These are phyloP conservation scores for Niebla homalea DNA, from an alignment of 495 filamentous ascomycete species.

Conservation along the genomic window DNA sequence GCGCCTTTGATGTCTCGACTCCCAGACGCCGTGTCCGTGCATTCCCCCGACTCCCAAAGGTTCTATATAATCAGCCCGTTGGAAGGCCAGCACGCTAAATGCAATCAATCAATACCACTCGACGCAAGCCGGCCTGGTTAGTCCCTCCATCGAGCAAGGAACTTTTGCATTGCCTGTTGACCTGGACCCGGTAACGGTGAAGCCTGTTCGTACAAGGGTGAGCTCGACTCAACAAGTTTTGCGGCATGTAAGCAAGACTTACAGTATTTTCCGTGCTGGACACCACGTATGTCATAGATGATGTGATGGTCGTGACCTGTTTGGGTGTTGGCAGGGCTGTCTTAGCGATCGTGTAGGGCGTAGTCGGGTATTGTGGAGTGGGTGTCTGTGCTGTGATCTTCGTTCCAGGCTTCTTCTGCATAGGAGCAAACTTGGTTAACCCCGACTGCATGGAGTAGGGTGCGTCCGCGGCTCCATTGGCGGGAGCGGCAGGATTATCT, in stretches of 20 bases:
- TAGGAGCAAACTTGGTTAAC: slow-evolving; percentile 54
- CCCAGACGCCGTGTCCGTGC: too few species aligned
- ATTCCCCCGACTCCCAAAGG: too few species aligned
- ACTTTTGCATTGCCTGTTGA: slow-evolving; percentile 42
- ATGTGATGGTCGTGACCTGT: slow-evolving; percentile 47
- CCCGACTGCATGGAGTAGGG: slow-evolving; percentile 53
- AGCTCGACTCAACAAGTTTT: not conserved
- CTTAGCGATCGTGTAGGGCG: slow-evolving; percentile 42
- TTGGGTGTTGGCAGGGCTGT: slow-evolving; percentile 42
- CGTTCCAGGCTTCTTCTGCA: slow-evolving; percentile 52
- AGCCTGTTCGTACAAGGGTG: slow-evolving; percentile 17
- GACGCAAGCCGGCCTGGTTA: slow-evolving; percentile 12
- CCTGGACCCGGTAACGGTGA: slow-evolving; percentile 32
- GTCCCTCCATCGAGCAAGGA: slow-evolving; percentile 47
- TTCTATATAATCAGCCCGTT: too few species aligned
- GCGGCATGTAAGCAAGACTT: slow-evolving; percentile 18
- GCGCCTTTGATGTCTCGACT: too few species aligned
- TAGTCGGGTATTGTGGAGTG: slow-evolving; percentile 49
- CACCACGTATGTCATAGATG: slow-evolving; percentile 41
- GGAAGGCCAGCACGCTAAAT: not conserved
- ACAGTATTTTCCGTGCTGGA: slow-evolving; percentile 52
- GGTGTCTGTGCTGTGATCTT: slow-evolving; percentile 46
- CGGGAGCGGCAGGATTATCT: slow-evolving; percentile 10
- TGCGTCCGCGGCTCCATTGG: slow-evolving; percentile 29
- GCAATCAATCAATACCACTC: not conserved